Evolutionary conservation across 2,329 filamentous ascomycete species (phyloP).

Genomic region (Colletotrichum caudatum): DNA sequence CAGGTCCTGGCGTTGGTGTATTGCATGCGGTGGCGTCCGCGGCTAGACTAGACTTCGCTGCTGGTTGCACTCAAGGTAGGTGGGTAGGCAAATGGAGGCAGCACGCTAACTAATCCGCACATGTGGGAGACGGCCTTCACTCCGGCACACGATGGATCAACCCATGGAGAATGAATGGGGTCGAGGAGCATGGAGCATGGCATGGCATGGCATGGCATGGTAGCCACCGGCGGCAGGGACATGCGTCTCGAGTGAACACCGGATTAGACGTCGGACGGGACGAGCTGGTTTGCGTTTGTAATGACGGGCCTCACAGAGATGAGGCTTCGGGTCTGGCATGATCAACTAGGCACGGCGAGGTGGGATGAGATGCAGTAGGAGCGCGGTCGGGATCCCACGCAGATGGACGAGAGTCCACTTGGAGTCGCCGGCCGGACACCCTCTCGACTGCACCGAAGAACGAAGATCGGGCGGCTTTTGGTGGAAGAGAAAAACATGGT

Average conservation of each 20-base stretch:
- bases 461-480: background rate
- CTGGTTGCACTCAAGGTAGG: too few species aligned
- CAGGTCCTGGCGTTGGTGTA: background rate
- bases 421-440: constrained; percentile 37
- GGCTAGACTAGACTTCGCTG: background rate
- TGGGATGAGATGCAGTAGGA: constrained; percentile 11
- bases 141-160: constrained; percentile 33
- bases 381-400: background rate
- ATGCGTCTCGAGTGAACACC: background rate
- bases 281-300: constrained; percentile 5
- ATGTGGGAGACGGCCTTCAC: constrained; percentile 34
- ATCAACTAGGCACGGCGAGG: background rate
- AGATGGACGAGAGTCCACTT: constrained; percentile 12
- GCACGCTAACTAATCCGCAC: background rate
- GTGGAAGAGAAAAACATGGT: background rate
- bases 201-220: background rate
- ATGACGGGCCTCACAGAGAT: background rate
- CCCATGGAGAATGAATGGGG: background rate
- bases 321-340: background rate
- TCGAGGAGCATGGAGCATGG: background rate
- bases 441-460: background rate
- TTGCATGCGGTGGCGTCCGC: constrained; percentile 16
- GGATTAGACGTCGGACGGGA: background rate
- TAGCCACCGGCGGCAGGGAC: background rate
- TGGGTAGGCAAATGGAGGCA: background rate